These are phyloP conservation scores for Marasmius sp. DNA, from an alignment of 1,284 basidiomycete genomes.

Conservation along the genomic window DNA sequence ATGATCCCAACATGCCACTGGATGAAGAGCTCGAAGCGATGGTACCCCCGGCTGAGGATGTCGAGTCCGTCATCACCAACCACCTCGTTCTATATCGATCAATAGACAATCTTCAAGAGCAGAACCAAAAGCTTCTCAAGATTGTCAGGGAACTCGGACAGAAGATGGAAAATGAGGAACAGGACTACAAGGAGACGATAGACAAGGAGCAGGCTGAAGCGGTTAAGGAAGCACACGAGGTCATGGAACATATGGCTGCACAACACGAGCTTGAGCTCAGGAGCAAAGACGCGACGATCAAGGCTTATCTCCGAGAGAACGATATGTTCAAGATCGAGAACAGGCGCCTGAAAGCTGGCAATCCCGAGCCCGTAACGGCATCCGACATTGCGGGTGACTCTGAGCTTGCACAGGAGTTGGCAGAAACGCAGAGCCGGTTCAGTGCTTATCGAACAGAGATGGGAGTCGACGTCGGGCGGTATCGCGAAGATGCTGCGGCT, in stretches of 20 bases:
- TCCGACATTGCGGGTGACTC: slow-evolving; percentile 22
- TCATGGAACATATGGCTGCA: slow-evolving; percentile 77
- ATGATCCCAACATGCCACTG: slow-evolving; percentile 79
- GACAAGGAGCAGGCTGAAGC: slow-evolving; percentile 79
- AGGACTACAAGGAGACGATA: slow-evolving; percentile 61
- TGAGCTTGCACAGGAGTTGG: slow-evolving; percentile 55
- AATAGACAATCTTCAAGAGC: slow-evolving; percentile 79
- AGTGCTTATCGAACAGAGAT: slow-evolving; percentile 81
- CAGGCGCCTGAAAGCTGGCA: slow-evolving; percentile 38
- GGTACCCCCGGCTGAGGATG: slow-evolving; percentile 48
- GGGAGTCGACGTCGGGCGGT: slow-evolving; percentile 64
- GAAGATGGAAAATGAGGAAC: slow-evolving; percentile 79
- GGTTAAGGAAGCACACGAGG: slow-evolving; percentile 83
- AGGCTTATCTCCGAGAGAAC: slow-evolving; percentile 83
- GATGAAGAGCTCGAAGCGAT: slow-evolving; percentile 64
- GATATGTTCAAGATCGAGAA: slow-evolving; percentile 85
- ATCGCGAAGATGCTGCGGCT: slow-evolving; percentile 67
- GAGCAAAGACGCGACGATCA: slow-evolving; percentile 68
- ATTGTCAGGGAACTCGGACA: slow-evolving; percentile 80
- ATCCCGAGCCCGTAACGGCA: slow-evolving; percentile 28
- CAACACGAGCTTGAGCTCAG: slow-evolving; percentile 74
- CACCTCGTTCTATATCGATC: slow-evolving; percentile 88
- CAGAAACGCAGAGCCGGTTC: slow-evolving; percentile 73
- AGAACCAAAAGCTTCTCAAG: slow-evolving; percentile 87
- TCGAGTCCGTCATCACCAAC: slow-evolving; percentile 84